Evolutionary conservation across 768 basidiomycete species (phyloP).

Genomic region (Russula lepida): DNA sequence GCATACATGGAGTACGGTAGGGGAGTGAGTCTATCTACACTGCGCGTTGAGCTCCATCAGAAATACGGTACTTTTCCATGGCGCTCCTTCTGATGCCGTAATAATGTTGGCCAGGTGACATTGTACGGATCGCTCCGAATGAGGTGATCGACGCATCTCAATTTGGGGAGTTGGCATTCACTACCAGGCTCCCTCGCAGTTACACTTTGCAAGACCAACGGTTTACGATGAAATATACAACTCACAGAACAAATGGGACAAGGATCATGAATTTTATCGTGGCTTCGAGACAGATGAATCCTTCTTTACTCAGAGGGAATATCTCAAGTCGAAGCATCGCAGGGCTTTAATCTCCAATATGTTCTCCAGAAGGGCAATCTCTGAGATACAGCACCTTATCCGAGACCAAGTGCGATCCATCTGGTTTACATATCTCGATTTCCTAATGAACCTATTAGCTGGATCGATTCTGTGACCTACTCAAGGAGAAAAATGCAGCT

Average conservation of each 20-base stretch:
- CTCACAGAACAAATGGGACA: slow-evolving; percentile 28
- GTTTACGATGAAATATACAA: slow-evolving; percentile 14
- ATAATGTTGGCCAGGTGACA: background rate
- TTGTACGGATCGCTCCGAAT: slow-evolving; percentile 12
- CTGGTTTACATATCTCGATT: background rate
- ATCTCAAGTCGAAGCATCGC: slow-evolving; percentile 28
- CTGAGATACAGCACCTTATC: slow-evolving; percentile 31
- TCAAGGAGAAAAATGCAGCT: slow-evolving; percentile 5
- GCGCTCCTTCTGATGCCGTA: no score
- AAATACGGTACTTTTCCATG: background rate
- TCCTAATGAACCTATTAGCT: slow-evolving; percentile 24
- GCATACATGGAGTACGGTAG: slow-evolving; percentile 8
- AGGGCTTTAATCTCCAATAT: slow-evolving; percentile 30
- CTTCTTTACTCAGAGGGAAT: slow-evolving; percentile 31
- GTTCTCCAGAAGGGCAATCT: slow-evolving; percentile 34
- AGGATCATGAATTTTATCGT: slow-evolving; percentile 34
- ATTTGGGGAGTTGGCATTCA: background rate
- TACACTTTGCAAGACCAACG: slow-evolving; percentile 5
- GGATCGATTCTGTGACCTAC: slow-evolving; percentile 24
- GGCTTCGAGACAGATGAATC: slow-evolving; percentile 32
- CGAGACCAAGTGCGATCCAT: slow-evolving; percentile 25
- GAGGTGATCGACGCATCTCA: background rate
- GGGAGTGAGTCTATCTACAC: background rate
- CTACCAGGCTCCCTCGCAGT: background rate
- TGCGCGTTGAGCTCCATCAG: background rate